Percentiles rank a stretch among this genome's conserved stretches.
These are phyloP conservation scores for Pichia sp. DNA, from an alignment of 1,139 yeast species.

Conservation along the genomic window DNA sequence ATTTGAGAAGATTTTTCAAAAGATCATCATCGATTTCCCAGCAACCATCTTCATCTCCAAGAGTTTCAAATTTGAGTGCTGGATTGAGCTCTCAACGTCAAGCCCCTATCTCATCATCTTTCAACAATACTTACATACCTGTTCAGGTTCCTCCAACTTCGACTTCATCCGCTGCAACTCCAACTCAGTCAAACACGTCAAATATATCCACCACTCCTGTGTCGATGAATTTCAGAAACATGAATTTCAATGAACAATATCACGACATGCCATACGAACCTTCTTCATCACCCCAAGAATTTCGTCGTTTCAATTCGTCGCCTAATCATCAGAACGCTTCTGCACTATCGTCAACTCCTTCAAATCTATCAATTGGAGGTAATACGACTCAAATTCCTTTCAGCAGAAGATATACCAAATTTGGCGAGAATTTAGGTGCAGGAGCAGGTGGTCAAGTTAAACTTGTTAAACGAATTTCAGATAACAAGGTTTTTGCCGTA, in stretches of 20 bases:
- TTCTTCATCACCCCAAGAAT: constrained; percentile 12
- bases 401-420: constrained; percentile 77
- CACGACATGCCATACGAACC: constrained; percentile 7
- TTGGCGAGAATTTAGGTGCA: constrained; percentile 86
- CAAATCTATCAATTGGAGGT: constrained; percentile 31
- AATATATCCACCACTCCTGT: constrained; percentile 7
- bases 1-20: constrained; percentile 62
- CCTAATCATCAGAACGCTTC: constrained; percentile 11
- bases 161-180: constrained; percentile 13
- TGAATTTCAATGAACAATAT: constrained; percentile 2
- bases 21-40: constrained; percentile 27
- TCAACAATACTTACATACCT: constrained; percentile 6
- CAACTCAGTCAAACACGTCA: constrained; percentile 1
- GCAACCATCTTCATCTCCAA: constrained; percentile 26
- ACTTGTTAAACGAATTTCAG: constrained; percentile 72
- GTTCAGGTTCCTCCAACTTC: constrained; percentile 17
- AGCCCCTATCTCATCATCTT: neutral
- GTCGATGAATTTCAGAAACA: neutral
- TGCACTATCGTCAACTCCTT: constrained; percentile 10
- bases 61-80: constrained; percentile 33
- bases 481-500: constrained; percentile 85
- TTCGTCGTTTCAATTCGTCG: constrained; percentile 9
- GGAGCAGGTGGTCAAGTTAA: constrained; percentile 99
- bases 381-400: constrained; percentile 41
- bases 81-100: constrained; percentile 24